phyloP scores from a whole-genome alignment of 331 rosid genomes.

The Malus hybrid region DNA sequence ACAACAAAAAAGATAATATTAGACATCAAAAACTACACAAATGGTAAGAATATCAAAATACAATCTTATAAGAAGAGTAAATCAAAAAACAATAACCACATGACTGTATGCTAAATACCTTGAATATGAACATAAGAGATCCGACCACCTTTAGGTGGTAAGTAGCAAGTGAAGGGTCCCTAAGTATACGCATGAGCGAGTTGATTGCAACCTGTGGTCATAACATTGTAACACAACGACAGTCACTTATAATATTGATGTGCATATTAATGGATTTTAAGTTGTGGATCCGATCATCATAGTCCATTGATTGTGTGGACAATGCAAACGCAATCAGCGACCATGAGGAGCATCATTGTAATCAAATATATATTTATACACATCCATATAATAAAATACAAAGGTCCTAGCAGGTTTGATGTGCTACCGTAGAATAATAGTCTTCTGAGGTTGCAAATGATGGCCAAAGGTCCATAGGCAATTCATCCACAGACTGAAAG shows the following conservation, averaged over 20 bases:
- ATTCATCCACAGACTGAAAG: slow-evolving; percentile 81
- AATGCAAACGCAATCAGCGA: neutral
- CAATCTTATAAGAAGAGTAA: neutral
- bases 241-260: neutral
- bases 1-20: slow-evolving; percentile 26
- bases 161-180: slow-evolving; percentile 94
- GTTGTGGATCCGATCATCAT: neutral
- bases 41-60: neutral
- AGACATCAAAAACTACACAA: slow-evolving; percentile 17
- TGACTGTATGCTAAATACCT: slow-evolving; percentile 39
- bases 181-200: slow-evolving; percentile 94
- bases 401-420: slow-evolving; percentile 12
- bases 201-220: slow-evolving; percentile 82
- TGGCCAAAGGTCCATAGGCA: slow-evolving; percentile 86
- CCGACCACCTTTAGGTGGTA: slow-evolving; percentile 90
- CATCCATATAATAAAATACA: neutral
- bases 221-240: neutral
- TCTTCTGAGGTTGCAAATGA: slow-evolving; percentile 93
- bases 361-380: neutral
- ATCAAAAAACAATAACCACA: neutral
- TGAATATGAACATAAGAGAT: slow-evolving; percentile 96
- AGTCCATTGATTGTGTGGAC: neutral
- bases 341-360: neutral
- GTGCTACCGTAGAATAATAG: slow-evolving; percentile 76
- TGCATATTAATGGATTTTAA: neutral